These are phyloP conservation scores for Neophaeococcomyces aloes DNA, from an alignment of 2,329 filamentous ascomycete species.

Conservation along the genomic window DNA sequence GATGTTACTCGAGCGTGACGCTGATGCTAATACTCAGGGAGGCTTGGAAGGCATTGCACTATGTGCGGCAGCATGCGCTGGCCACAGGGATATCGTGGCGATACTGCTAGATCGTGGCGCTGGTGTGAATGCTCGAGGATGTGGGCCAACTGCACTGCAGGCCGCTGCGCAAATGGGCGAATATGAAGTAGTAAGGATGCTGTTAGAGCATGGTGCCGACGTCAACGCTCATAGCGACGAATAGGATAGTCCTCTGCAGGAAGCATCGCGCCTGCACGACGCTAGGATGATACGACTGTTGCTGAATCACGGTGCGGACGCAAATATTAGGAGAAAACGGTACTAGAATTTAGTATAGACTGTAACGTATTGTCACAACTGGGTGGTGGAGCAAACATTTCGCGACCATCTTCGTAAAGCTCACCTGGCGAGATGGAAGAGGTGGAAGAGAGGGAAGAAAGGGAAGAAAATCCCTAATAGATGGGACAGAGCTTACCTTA, in stretches of 20 bases:
- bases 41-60: not conserved
- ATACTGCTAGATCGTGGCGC: conserved; percentile 21
- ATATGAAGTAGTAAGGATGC: conserved; percentile 9
- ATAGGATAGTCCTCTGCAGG: conserved; percentile 12
- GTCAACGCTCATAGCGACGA: conserved; percentile 4
- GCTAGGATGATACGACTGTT: conserved; percentile 18
- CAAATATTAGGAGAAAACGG: conserved; percentile 5
- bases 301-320: conserved; percentile 20
- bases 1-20: too few relatives aligned
- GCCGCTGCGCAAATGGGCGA: conserved; percentile 12
- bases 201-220: conserved; percentile 12
- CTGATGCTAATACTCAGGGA: too few relatives aligned
- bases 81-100: conserved; percentile 16
- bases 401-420: too few relatives aligned
- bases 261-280: conserved; percentile 17
- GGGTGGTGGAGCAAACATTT: too few relatives aligned
- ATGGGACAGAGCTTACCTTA: too few relatives aligned
- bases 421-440: too few relatives aligned
- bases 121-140: conserved; percentile 17
- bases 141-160: conserved; percentile 8
- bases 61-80: conserved; percentile 11
- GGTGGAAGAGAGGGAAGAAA: too few relatives aligned
- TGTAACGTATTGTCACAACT: too few relatives aligned
- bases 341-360: conserved; percentile 6
- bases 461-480: too few relatives aligned